Percentiles rank a stretch among this genome's conserved stretches.
These are phyloP conservation scores for Cladophialophora bantiana DNA, from an alignment of 2,329 filamentous ascomycete species.

Conservation along the genomic window DNA sequence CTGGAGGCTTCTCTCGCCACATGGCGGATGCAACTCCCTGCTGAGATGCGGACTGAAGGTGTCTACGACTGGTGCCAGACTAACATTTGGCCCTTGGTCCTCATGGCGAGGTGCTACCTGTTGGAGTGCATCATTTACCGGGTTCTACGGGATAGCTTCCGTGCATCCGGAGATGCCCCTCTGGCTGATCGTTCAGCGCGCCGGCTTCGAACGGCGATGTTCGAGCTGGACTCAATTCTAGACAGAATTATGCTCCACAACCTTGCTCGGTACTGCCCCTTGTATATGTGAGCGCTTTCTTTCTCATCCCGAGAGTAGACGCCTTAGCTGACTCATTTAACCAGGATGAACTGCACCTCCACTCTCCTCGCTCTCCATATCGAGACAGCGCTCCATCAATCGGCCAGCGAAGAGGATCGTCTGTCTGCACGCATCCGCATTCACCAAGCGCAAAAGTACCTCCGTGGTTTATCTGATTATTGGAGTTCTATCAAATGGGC, in stretches of 20 bases:
- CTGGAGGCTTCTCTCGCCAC: no score
- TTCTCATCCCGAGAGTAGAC: background rate
- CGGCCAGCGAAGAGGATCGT: background rate
- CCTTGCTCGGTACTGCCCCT: background rate
- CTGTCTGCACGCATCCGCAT: background rate
- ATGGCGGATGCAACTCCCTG: no score
- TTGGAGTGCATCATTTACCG: no score
- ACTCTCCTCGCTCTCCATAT: background rate
- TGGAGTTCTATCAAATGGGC: background rate
- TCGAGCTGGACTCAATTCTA: background rate
- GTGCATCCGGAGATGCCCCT: no score
- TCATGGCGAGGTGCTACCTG: no score
- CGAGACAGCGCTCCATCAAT: background rate
- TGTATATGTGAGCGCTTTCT: background rate
- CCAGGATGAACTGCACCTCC: background rate
- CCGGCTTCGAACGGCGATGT: background rate
- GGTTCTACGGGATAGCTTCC: no score
- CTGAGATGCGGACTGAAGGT: no score
- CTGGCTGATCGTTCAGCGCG: no score
- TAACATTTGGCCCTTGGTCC: no score
- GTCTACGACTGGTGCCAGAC: no score
- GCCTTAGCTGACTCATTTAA: background rate
- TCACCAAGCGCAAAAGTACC: background rate
- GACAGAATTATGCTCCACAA: background rate
- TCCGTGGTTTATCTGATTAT: background rate